Conservation (phyloP, 2,329 filamentous ascomycete genomes). For the Cadophora sp. region DNA sequence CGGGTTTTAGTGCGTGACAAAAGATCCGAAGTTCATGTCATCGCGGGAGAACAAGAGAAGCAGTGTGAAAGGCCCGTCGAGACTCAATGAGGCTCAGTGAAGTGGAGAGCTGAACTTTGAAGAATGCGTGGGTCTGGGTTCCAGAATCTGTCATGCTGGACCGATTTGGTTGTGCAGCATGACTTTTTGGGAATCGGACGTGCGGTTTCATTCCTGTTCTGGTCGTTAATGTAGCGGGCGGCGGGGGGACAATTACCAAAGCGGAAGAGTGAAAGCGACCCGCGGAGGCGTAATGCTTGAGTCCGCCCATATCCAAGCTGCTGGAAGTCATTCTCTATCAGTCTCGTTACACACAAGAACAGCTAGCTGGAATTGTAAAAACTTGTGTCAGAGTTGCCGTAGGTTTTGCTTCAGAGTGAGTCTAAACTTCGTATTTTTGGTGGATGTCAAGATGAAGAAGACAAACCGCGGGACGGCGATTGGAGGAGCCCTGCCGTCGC, state of each 20-base stretch:
- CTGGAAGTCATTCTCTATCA: background rate
- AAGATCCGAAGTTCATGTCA: background rate
- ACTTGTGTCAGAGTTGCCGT: background rate
- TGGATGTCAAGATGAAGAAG: background rate
- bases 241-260: background rate
- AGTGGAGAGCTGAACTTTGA: background rate
- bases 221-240: background rate
- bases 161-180: background rate
- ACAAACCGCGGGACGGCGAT: background rate
- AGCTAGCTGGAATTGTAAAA: background rate
- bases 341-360: background rate
- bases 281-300: constrained; percentile 4
- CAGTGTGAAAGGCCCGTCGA: background rate
- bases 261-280: background rate
- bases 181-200: background rate
- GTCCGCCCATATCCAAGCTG: background rate
- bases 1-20: background rate
- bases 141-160: too few relatives aligned
- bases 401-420: background rate
- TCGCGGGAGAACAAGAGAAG: background rate
- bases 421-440: constrained; percentile 5
- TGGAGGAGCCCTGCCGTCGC: background rate
- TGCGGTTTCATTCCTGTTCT: background rate
- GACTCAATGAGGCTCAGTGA: background rate
- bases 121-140: background rate